Base-by-base conservation (phyloP, 1,139 yeast genomes). In the Barnettozyma hawaiiensis region DNA sequence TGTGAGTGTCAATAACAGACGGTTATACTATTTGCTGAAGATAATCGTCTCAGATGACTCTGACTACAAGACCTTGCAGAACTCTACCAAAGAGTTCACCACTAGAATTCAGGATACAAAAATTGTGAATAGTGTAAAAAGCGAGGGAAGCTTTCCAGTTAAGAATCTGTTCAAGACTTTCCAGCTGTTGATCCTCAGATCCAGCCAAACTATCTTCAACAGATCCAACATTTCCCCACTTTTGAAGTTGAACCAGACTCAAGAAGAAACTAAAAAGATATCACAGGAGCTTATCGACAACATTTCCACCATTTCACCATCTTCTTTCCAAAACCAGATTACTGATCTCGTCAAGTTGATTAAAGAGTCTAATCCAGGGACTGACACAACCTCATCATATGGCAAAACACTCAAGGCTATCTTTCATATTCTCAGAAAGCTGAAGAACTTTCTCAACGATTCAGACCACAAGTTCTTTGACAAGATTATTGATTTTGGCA, bases 171-270 rank as follows among this genome's bases (percentile, higher is more conserved):
- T 71, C 2, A 62, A 66, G 1, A 71, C 74, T 19, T 64, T 85
- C 47, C 75, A 76, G 47, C 62, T 81, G 6, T 57, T 87, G 26
- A 54, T 85, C 32, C 77, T 78, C 51, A 70, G 96, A 47, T 64
- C 83, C 0, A 73, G 92, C 0, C 71, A 76, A 31, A 64, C 83
- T 16, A 57, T 82, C 20, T 81, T 74, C 62, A 89, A 87, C 62
- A 73, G 75, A 52, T 75, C 85, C 24, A 84, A 80, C 51, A 69
- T 86, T 22, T 64, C 73, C 0, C 70, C 75, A 26, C 63, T 86
- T 23, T 64, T 85, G 20, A 69, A 68, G 24, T 58, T 69, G 23
- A 67, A 80, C 6, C 70, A 70, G 41, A 67, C 55, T 2, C 61
- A 64, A 35, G 58, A 61, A 8, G 62, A 66, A 44, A 34, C 37